phyloP scores from a whole-genome alignment of 768 basidiomycete species.

The Amylocystis lapponica region DNA sequence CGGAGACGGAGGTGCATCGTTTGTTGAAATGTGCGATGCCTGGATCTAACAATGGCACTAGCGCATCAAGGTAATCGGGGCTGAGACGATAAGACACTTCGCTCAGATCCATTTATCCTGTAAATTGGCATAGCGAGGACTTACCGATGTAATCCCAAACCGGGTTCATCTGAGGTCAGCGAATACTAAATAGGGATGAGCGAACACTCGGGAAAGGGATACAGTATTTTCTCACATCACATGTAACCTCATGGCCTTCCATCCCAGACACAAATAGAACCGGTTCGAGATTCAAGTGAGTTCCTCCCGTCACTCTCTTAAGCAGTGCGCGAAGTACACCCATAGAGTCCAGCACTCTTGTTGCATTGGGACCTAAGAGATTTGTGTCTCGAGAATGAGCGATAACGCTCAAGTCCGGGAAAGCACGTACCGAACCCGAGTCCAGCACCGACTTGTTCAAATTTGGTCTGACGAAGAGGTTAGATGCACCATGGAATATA shows the following conservation, averaged over 20 bases:
- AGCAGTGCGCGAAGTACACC: constrained; percentile 40
- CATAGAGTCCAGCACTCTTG: constrained; percentile 38
- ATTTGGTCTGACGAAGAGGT: constrained; percentile 30
- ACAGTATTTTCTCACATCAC: constrained; percentile 32
- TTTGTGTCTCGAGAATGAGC: background rate
- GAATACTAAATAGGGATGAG: constrained; percentile 31
- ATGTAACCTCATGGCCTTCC: constrained; percentile 37
- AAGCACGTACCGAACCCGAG: constrained; percentile 39
- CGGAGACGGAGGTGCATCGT: constrained; percentile 29
- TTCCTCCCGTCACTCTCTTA: constrained; percentile 29
- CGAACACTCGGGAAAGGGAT: background rate
- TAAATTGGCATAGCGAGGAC: constrained; percentile 2
- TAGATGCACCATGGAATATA: background rate
- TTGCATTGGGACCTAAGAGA: constrained; percentile 41
- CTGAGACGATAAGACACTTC: constrained; percentile 22
- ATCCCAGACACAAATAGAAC: constrained; percentile 40
- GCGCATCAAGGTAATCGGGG: constrained; percentile 45
- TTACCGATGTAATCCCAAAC: constrained; percentile 43
- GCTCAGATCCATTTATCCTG: background rate
- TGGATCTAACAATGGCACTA: constrained; percentile 38
- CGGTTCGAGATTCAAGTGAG: constrained; percentile 21
- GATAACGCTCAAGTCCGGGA: background rate
- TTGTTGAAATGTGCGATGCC: constrained; percentile 43
- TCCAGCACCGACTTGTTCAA: constrained; percentile 51
- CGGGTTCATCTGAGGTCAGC: constrained; percentile 27